Evolutionary conservation across 2,329 filamentous ascomycete species (phyloP).

Genomic region (Zelopaecilomyces penicillatus): DNA sequence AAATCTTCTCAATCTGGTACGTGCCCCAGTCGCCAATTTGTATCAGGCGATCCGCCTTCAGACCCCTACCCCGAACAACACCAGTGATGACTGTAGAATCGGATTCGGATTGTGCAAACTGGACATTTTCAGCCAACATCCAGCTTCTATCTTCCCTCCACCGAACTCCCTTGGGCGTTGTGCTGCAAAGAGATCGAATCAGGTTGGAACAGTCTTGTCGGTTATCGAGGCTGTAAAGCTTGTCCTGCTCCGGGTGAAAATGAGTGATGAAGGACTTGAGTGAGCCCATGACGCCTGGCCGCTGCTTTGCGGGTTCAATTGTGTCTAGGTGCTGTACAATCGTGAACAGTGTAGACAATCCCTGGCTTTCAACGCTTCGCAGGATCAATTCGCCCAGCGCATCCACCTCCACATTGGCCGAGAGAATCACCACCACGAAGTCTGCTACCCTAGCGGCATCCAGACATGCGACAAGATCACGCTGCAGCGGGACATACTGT

Average conservation of each 20-base stretch:
- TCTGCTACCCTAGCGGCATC: conserved; percentile 86
- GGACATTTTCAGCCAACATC: conserved; percentile 80
- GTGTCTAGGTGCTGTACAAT: conserved; percentile 72
- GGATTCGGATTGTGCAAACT: conserved; percentile 55
- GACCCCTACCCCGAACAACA: conserved; percentile 71
- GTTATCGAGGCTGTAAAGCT: conserved; percentile 79
- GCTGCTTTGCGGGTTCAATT: conserved; percentile 71
- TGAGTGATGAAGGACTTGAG: conserved; percentile 89
- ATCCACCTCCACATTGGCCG: conserved; percentile 76
- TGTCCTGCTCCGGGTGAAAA: conserved; percentile 89
- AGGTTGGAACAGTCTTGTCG: conserved; percentile 87
- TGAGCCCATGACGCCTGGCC: conserved; percentile 67
- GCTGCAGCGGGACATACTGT: conserved; percentile 68
- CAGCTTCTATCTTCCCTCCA: conserved; percentile 96
- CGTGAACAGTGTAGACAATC: conserved; percentile 85
- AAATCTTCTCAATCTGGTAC: conserved; percentile 86
- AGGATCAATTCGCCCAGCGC: conserved; percentile 76
- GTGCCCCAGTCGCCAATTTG: conserved; percentile 92
- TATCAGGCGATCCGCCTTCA: conserved; percentile 84
- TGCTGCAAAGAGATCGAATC: conserved; percentile 83
- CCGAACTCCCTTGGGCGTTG: conserved; percentile 83
- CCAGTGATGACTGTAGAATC: conserved; percentile 72
- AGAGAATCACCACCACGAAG: conserved; percentile 81
- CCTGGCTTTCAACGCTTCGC: conserved; percentile 83
- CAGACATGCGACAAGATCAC: conserved; percentile 67